Percentiles rank a stretch among this genome's conserved stretches.
These are phyloP conservation scores for Microascus cirrosus DNA, from an alignment of 2,329 filamentous ascomycete genomes.

Conservation along the genomic window DNA sequence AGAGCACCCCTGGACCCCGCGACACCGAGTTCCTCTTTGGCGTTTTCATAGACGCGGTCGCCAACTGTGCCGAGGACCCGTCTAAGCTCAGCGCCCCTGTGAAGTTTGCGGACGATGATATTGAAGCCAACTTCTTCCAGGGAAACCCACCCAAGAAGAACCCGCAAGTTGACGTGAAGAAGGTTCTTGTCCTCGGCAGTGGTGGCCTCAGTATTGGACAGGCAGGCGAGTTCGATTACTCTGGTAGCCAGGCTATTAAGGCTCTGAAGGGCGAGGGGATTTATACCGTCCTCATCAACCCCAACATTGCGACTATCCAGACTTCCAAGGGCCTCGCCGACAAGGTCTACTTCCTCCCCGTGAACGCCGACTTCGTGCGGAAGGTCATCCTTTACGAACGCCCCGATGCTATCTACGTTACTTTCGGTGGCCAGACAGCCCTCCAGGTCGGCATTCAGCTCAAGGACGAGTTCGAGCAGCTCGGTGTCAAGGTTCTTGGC, in stretches of 20 bases:
- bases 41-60: conserved; percentile 83
- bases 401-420: conserved; percentile 94
- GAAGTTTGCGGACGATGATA: conserved; percentile 74
- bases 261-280: conserved; percentile 96
- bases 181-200: conserved; percentile 86
- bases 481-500: conserved; percentile 89
- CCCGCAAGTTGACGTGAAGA: conserved; percentile 78
- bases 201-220: conserved; percentile 96
- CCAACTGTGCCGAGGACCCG: conserved; percentile 56
- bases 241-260: conserved; percentile 96
- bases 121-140: conserved; percentile 54
- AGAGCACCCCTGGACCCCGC: conserved; percentile 87
- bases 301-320: conserved; percentile 97
- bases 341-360: conserved; percentile 97
- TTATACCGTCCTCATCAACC: conserved; percentile 96
- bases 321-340: conserved; percentile 96
- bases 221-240: conserved; percentile 98
- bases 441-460: conserved; percentile 95
- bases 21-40: conserved; percentile 97
- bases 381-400: conserved; percentile 94
- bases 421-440: conserved; percentile 94
- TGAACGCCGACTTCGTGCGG: conserved; percentile 92
- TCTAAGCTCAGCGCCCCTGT: conserved; percentile 63
- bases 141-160: conserved; percentile 42
- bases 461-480: conserved; percentile 88